Evolutionary conservation across 176 grass and related monocot genomes (phyloP), one percentile per base, ranked within the genome.

Genomic region (Zizania latifolia): DNA sequence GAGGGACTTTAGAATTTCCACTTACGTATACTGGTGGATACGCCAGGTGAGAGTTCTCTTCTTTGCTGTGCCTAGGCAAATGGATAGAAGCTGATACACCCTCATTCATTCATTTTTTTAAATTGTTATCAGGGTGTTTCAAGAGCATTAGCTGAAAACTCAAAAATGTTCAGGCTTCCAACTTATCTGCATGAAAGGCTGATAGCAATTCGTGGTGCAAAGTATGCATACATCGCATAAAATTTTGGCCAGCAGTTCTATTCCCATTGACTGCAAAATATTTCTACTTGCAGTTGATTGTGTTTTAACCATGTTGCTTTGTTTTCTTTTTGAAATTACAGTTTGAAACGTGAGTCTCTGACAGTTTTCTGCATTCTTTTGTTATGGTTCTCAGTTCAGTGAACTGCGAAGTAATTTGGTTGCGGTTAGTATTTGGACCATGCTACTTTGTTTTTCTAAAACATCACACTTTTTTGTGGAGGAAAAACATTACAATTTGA

Each of bases 141-240:
- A 68, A 90, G 85, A 74, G 86, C 93, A 92, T 74, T 93, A 77
- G 81, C 87, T 23, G 84, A 91, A 4, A 87, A 93, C 76, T 91
- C 90, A 8, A 93, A 89, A 65, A 83, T 83, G 68, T 75, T 97
- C 64, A 93, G 90, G 74, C 65, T 97, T 37, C 94, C 94, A 41
- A 74, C 81, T 68, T 89, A 93, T 89, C 69, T 97, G 70, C 88
- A 97, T 43, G 94, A 97, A 83, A 90, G n/a, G n/a, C n/a, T n/a
- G n/a, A n/a, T n/a, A n/a, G n/a, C n/a, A n/a, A n/a, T n/a, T n/a
- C n/a, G n/a, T 43, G 83, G 88, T 62, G 90, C 94, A 71, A 97
- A 93, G 48, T 79, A 85, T 30, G 61, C 70, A 27, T 30, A 48
- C 1, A 51, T 37, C 13, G 11, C 60, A 26, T 64, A 8, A 56